A percentile compares a stretch with the other conserved stretches of the same genome.
phyloP scores from a whole-genome alignment of 2,329 filamentous ascomycete genomes.

The Orbilia javanica region DNA sequence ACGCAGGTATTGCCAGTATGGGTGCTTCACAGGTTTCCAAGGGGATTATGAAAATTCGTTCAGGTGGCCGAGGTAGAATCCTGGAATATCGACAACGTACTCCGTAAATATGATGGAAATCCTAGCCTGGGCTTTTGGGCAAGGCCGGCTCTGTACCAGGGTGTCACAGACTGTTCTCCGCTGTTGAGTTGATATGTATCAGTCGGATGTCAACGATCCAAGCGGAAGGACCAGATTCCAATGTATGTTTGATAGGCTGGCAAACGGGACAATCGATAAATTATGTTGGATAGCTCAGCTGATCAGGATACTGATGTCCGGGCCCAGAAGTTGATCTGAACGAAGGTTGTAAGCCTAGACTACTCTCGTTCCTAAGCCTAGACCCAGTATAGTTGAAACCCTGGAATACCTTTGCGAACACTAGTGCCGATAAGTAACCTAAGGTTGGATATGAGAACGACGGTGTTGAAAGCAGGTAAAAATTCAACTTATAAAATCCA shows the following conservation, averaged over 20 bases:
- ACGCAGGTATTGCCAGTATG: not conserved
- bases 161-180: too few species aligned
- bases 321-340: not conserved
- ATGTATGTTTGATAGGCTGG: not conserved
- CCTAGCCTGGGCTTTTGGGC: not conserved
- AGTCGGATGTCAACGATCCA: not conserved
- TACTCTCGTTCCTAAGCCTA: too few species aligned
- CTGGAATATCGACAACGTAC: not conserved
- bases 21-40: not conserved
- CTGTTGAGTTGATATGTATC: not conserved
- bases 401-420: not conserved
- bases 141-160: too few species aligned
- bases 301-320: not conserved
- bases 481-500: not conserved
- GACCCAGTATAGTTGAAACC: not conserved
- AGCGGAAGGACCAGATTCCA: not conserved
- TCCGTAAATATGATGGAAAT: not conserved
- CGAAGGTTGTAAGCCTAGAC: not conserved
- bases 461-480: not conserved
- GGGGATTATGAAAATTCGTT: too few species aligned
- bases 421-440: not conserved
- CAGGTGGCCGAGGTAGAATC: too few species aligned
- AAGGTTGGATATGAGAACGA: not conserved
- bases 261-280: not conserved
- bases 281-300: not conserved